Conservation (phyloP, 371 early-diverging fungal genomes). For the Mucor piriformis region DNA sequence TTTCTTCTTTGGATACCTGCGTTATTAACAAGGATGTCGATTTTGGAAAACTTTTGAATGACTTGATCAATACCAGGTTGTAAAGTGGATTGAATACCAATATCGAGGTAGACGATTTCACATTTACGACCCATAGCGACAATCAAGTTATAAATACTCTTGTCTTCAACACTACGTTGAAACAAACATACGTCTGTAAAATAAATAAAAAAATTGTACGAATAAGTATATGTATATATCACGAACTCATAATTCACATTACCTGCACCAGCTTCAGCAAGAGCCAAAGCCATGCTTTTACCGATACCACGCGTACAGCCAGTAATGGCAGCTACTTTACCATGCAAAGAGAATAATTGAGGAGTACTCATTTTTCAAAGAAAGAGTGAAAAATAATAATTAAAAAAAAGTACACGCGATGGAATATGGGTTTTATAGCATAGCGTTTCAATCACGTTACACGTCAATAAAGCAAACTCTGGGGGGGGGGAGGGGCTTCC, state of each 20-base stretch:
- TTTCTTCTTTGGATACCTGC: conserved; percentile 20
- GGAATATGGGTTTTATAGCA: no score
- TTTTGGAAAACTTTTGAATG: conserved; percentile 21
- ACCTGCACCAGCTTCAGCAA: conserved; percentile 45
- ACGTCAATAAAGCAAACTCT: no score
- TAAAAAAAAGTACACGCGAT: not conserved
- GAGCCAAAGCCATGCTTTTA: conserved; percentile 29
- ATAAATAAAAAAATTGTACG: no score
- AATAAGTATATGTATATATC: no score
- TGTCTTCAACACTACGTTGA: conserved; percentile 28
- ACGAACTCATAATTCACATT: no score
- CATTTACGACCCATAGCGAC: conserved; percentile 29
- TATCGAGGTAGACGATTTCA: conserved; percentile 32
- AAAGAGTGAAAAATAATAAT: not conserved
- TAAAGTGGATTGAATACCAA: conserved; percentile 20
- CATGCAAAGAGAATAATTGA: conserved; percentile 36
- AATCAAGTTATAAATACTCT: conserved; percentile 24
- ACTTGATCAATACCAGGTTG: conserved; percentile 22
- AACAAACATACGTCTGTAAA: conserved; percentile 38
- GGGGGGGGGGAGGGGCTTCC: no score
- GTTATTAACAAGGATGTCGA: conserved; percentile 38
- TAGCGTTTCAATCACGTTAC: no score
- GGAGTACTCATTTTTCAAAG: no score
- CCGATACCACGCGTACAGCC: conserved; percentile 44
- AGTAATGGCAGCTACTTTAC: conserved; percentile 30